Conservation (phyloP, 345 rosid genomes). For the Eucalyptus sp. region DNA sequence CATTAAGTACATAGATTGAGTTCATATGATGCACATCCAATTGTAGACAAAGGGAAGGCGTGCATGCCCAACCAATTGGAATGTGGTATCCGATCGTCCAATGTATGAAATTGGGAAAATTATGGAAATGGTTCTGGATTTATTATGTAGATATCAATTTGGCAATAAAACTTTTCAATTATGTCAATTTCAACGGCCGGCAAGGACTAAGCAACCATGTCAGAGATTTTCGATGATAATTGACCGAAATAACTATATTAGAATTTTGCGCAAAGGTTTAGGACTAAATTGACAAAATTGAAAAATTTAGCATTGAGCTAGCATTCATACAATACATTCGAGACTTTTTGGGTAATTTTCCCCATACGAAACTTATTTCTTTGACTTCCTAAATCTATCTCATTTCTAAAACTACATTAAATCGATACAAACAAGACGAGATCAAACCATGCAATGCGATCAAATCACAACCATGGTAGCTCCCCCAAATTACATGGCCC, state of each 20-base stretch:
- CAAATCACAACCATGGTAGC: not conserved
- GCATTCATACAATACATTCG: fast-evolving
- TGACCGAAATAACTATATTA: fast-evolving
- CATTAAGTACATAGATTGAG: not conserved
- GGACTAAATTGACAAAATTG: fast-evolving
- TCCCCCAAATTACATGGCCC: not conserved
- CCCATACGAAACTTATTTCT: fast-evolving
- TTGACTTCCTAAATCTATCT: not conserved
- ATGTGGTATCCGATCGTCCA: not conserved
- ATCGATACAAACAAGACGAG: not conserved
- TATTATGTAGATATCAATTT: not conserved
- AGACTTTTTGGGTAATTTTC: not conserved
- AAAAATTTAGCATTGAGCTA: not conserved
- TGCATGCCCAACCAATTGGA: not conserved
- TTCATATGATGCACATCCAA: not conserved
- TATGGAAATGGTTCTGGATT: fast-evolving
- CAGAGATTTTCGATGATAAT: fast-evolving
- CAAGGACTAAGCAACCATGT: not conserved
- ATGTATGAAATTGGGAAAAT: not conserved
- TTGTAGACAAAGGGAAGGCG: not conserved
- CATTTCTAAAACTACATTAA: not conserved
- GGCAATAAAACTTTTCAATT: not conserved
- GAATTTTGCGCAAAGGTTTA: fast-evolving
- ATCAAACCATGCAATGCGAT: not conserved
- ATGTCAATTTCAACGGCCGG: fast-evolving